phyloP scores from a whole-genome alignment of 176 grass and related monocot species.

The Oryza meridionalis region DNA sequence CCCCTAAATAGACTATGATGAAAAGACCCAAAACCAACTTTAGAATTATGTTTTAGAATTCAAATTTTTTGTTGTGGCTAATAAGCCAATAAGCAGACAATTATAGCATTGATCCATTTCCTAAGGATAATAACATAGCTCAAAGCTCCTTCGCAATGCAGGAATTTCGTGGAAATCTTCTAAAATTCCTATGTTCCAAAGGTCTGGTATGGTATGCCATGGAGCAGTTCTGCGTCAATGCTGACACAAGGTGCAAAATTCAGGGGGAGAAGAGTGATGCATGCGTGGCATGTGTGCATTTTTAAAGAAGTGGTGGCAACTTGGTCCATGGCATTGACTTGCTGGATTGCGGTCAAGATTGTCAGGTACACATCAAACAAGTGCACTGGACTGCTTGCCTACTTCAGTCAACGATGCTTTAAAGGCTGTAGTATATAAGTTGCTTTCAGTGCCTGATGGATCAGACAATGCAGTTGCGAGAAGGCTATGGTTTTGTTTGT shows the following conservation, averaged over 20 bases:
- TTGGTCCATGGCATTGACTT: slow-evolving; percentile 7
- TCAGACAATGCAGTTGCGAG: slow-evolving; percentile 15
- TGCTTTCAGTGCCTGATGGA: slow-evolving; percentile 4
- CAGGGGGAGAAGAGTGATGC: background rate
- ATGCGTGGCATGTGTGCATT: background rate
- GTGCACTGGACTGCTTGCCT: slow-evolving; percentile 14
- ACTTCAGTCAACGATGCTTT: slow-evolving; percentile 6
- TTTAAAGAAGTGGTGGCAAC: background rate
- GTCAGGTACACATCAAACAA: slow-evolving; percentile 13
- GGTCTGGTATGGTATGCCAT: background rate
- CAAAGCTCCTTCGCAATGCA: background rate
- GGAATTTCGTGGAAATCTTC: no score
- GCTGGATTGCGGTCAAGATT: background rate
- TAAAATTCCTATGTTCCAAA: background rate
- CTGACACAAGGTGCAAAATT: slow-evolving; percentile 5
- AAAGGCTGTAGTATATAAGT: background rate
- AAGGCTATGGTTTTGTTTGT: background rate
- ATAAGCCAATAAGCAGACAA: background rate
- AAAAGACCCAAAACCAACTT: no score
- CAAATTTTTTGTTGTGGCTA: no score
- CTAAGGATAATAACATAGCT: background rate
- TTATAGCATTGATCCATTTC: background rate
- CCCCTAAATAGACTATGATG: no score
- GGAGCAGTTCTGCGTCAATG: background rate
- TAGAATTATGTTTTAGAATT: no score